These are phyloP conservation scores for Elongisporangium anandrum DNA, from an alignment of 352 stramenopile species.

Conservation along the genomic window DNA sequence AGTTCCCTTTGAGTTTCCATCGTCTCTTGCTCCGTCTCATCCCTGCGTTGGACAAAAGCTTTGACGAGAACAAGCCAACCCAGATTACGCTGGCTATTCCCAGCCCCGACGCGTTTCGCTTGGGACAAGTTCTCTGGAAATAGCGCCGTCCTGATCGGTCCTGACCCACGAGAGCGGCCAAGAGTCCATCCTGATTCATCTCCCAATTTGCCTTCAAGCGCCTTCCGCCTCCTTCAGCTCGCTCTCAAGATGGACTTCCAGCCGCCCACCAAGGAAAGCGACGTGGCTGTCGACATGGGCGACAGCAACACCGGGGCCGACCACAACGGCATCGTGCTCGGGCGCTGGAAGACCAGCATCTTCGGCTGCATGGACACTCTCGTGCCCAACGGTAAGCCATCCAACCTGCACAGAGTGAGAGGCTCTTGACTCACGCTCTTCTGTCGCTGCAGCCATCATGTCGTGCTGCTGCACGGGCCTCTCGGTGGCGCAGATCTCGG, in stretches of 20 bases:
- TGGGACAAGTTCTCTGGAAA: not conserved
- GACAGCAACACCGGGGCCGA: constrained; percentile 40
- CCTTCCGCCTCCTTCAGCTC: no score
- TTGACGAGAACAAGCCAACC: not conserved
- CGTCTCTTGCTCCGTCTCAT: not conserved
- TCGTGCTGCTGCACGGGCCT: constrained; percentile 63
- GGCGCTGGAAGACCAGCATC: constrained; percentile 70
- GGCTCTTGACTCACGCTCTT: not conserved
- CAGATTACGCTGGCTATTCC: not conserved
- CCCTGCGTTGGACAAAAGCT: not conserved
- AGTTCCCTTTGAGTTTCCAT: not conserved
- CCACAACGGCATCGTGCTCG: constrained; percentile 67
- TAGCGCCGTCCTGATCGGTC: not conserved
- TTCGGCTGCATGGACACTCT: constrained; percentile 65
- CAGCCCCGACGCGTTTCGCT: not conserved
- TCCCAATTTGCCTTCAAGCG: constrained; percentile 11
- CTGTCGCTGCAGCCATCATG: constrained; percentile 37
- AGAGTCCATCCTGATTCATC: constrained; percentile 9
- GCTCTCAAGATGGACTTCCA: constrained; percentile 44
- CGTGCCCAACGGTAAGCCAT: constrained; percentile 57
- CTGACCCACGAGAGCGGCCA: not conserved
- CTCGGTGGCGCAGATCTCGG: constrained; percentile 54
- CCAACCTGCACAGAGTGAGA: not conserved
- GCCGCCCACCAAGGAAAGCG: constrained; percentile 42
- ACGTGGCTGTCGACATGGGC: constrained; percentile 37